Base-by-base conservation (phyloP, 192 early-diverging fungal genomes). In the Kickxella alabastrina region DNA sequence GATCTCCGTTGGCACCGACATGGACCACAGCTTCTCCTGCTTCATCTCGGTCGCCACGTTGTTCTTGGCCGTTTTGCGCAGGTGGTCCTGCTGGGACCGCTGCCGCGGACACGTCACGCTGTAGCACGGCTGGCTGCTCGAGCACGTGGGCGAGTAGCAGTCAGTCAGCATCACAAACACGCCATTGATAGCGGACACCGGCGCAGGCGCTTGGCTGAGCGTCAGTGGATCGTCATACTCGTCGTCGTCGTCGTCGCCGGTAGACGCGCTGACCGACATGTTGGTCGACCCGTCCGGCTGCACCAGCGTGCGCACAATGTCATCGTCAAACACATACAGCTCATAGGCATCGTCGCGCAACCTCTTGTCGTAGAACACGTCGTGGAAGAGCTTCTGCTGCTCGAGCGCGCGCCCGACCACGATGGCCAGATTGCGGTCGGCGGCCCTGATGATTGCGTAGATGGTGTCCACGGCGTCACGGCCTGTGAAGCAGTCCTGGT, bases 111-210 rank as follows among this genome's bases (percentile, higher is more conserved):
- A 96, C 6, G 85, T 79, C 8, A 88, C 82, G 59, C 89, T 93
- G 76, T 98, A 98, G 62, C 93, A 98, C 4, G 86, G 74, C 47
- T 79, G 83, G 35, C 85, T 87, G 18, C 75, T 68, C 0, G 88
- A 81, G 62, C 95, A 98, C 0, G 91, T 95, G 0, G 92, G 87
- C 14, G 93, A 96, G 67, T 97, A 98, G 61, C 95, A 98, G 51
- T 88, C 86, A 0, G 94, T 87, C 49, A 97, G 70, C 22, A 90
- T 75, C 1, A 90, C 92, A 75, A 95, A 93, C 1, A 98, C 85
- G 22, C 95, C 95, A 47, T 85, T 88, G 19, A 73, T 50, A 9
- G 43, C 25, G n/a, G 46, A 29, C 18, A 8, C 35, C 43, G 18
- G 34, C 5, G 24, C 13, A 19, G 39, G 24, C 40, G 37, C 21